A percentile compares a stretch with the other conserved stretches of the same genome.
Conservation (phyloP, 2,329 filamentous ascomycete genomes). For the Penicillium occitanis region DNA sequence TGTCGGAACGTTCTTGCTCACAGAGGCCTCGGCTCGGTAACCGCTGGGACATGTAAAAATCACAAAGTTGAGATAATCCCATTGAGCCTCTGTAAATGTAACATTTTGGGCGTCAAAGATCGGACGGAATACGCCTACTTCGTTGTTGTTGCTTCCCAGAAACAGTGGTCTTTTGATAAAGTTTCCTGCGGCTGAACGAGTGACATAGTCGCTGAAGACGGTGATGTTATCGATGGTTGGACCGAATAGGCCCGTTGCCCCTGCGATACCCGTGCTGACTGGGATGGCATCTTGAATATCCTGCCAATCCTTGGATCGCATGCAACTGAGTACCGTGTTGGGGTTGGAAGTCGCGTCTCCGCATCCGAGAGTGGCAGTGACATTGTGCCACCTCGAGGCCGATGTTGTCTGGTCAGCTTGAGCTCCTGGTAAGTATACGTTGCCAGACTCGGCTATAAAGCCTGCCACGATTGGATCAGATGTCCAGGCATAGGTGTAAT, state of each 20-base stretch:
- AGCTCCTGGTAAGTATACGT: not conserved
- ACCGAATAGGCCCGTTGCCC: slow-evolving; percentile 4
- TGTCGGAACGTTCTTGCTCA: slow-evolving; percentile 2
- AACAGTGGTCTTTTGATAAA: slow-evolving; percentile 12
- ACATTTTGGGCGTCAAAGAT: slow-evolving; percentile 3
- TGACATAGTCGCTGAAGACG: slow-evolving; percentile 13
- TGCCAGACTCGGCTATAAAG: slow-evolving; percentile 17
- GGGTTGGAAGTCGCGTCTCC: slow-evolving; percentile 10
- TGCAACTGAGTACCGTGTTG: slow-evolving; percentile 1
- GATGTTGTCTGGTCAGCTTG: not conserved
- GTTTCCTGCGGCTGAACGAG: slow-evolving; percentile 3
- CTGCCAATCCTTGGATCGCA: slow-evolving; percentile 16
- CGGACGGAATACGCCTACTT: slow-evolving; percentile 5
- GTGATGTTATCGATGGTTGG: slow-evolving; percentile 14
- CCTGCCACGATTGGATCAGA: slow-evolving; percentile 13
- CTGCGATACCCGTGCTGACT: not conserved
- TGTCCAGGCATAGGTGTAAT: slow-evolving; percentile 17
- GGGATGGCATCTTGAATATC: not conserved
- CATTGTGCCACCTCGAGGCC: slow-evolving; percentile 9
- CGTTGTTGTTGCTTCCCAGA: slow-evolving; percentile 15
- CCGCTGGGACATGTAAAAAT: slow-evolving; percentile 16
- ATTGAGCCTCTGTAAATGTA: slow-evolving; percentile 1
- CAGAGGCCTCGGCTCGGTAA: not conserved
- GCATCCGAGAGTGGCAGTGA: slow-evolving; percentile 8
- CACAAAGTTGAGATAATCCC: slow-evolving; percentile 11